Evolutionary conservation across 1,284 basidiomycete species (phyloP).

Genomic region (Cryptococcus sp.): DNA sequence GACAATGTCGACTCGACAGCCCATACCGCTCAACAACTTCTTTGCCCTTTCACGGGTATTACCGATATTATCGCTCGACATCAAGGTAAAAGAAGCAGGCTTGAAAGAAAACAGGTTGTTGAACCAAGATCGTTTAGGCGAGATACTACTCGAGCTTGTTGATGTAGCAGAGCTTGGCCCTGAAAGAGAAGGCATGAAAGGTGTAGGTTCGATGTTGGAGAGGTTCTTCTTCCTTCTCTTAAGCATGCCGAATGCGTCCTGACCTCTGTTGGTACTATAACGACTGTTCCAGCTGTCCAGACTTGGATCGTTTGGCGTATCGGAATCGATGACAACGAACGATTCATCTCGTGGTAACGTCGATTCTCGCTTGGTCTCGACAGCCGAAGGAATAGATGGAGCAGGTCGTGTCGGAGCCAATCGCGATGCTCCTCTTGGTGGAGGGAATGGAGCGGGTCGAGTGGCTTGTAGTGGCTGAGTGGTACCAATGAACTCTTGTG

Average conservation of each 20-base stretch:
- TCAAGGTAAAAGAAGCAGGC: slow-evolving; percentile 56
- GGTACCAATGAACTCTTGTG: background rate
- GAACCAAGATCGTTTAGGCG: slow-evolving; percentile 73
- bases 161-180: slow-evolving; percentile 19
- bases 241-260: slow-evolving; percentile 43
- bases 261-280: slow-evolving; percentile 22
- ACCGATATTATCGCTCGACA: slow-evolving; percentile 39
- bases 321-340: slow-evolving; percentile 41
- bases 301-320: slow-evolving; percentile 20
- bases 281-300: slow-evolving; percentile 30
- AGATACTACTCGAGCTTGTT: slow-evolving; percentile 12
- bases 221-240: slow-evolving; percentile 41
- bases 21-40: slow-evolving; percentile 26
- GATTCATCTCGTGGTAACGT: slow-evolving; percentile 38
- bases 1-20: slow-evolving; percentile 32
- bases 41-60: slow-evolving; percentile 34
- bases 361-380: slow-evolving; percentile 11
- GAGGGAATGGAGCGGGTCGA: slow-evolving; percentile 20
- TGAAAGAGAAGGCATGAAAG: slow-evolving; percentile 24
- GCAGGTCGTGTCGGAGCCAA: slow-evolving; percentile 13
- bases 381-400: slow-evolving; percentile 8
- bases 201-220: slow-evolving; percentile 22
- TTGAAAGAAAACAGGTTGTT: slow-evolving; percentile 83
- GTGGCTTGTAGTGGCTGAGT: slow-evolving; percentile 16
- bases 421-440: slow-evolving; percentile 6